Conservation (phyloP, 2,329 filamentous ascomycete genomes). For the Scolecobasidium constrictum region DNA sequence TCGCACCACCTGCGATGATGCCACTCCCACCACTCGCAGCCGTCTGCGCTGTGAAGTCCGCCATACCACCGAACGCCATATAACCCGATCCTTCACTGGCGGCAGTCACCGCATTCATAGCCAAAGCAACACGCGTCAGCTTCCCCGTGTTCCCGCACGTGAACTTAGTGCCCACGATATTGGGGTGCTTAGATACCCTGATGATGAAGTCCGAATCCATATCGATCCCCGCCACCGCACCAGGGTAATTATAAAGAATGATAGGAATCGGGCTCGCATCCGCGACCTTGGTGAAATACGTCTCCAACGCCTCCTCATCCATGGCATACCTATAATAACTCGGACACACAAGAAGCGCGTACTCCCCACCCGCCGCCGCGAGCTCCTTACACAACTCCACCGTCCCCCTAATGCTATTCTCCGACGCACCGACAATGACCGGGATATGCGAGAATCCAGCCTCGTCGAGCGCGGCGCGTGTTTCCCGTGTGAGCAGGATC, state of each 20-base stretch:
- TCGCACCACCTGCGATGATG: slow-evolving; percentile 77
- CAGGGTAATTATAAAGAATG: slow-evolving; percentile 85
- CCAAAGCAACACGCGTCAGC: slow-evolving; percentile 68
- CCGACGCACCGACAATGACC: slow-evolving; percentile 72
- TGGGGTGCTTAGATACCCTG: slow-evolving; percentile 65
- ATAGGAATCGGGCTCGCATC: slow-evolving; percentile 66
- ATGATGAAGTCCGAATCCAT: slow-evolving; percentile 84
- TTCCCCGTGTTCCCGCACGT: slow-evolving; percentile 88
- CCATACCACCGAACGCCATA: slow-evolving; percentile 80
- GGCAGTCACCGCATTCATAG: slow-evolving; percentile 60
- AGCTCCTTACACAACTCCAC: slow-evolving; percentile 61
- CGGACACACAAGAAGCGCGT: slow-evolving; percentile 67
- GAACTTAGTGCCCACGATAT: slow-evolving; percentile 84
- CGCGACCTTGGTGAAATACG: slow-evolving; percentile 66
- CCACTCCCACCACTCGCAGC: slow-evolving; percentile 68
- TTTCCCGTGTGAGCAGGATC: slow-evolving; percentile 61
- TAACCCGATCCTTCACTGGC: slow-evolving; percentile 41
- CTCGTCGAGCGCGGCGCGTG: slow-evolving; percentile 69
- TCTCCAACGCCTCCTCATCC: slow-evolving; percentile 60
- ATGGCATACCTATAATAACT: slow-evolving; percentile 73
- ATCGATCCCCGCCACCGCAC: slow-evolving; percentile 75
- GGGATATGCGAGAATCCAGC: slow-evolving; percentile 67
- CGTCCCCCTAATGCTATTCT: slow-evolving; percentile 73
- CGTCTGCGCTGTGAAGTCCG: slow-evolving; percentile 78
- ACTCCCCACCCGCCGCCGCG: slow-evolving; percentile 62